Evolutionary conservation across 768 basidiomycete genomes (phyloP), one percentile per base, ranked within the genome.

Genomic region (Hypholoma fasciculare): DNA sequence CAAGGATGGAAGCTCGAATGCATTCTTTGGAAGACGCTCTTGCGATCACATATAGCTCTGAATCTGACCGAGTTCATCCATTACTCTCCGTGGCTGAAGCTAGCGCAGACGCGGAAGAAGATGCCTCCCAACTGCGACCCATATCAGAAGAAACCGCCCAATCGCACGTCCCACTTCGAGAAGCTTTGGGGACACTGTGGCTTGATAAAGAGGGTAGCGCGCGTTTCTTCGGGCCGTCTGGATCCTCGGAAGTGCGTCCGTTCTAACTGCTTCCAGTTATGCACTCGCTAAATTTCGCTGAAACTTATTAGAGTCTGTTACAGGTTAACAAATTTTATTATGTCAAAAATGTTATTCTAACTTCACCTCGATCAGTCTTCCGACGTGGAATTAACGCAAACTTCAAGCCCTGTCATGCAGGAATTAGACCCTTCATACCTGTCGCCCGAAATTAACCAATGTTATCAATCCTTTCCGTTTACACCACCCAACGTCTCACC

Each of bases 11-110:
- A 58, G 76, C 78, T 7, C 75, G 82, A 1, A 82, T 83, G 76
- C 78, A 74, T 59, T 76, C 77, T 2, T 71, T 85, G 19, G 83
- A 86, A 65, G 82, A 83, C 62, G 83, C 82, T 16, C 65, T 85
- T 17, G 78, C 78, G 20, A 81, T 82, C 30, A 65, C 78, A 19
- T 76, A 83, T 50, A 63, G 72, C 23, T 65, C 70, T n/a, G 67
- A 73, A 46, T 76, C 78, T 17, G 63, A 71, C 56, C 61, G 72
- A 51, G 69, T 72, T 1, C 80, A 82, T 60, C 82, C 81, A 1
- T 64, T 81, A n/a, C 72, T 82, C 7, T 30, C 54, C n/a, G 58
- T 39, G 51, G 56, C 8, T 12, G 30, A 43, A 6, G 63, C 63
- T 5, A 34, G 6, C 3, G 65, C 68, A n/a, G 68, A 67, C 6